Percentiles rank a stretch among this genome's conserved stretches.
These are phyloP conservation scores for Talinum fruticosum DNA, from an alignment of 148 eudicot genomes.

Conservation along the genomic window DNA sequence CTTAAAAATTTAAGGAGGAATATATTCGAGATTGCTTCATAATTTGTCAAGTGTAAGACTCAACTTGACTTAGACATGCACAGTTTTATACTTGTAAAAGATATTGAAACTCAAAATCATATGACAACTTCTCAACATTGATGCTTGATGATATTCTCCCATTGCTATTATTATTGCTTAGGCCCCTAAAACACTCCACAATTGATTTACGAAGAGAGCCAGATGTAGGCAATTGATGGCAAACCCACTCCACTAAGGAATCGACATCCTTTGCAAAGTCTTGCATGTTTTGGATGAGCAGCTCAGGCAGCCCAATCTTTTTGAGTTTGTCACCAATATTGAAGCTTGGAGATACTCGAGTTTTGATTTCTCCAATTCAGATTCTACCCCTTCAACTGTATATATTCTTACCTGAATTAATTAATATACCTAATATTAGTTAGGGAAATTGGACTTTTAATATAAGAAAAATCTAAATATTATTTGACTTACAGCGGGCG, in stretches of 20 bases:
- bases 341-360: constrained; percentile 86
- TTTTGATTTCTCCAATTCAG: constrained; percentile 74
- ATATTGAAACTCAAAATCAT: constrained; percentile 82
- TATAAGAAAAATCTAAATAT: neutral
- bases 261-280: constrained; percentile 64
- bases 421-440: neutral
- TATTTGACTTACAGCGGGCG: constrained; percentile 71
- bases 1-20: neutral
- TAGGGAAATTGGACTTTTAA: neutral
- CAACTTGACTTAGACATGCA: neutral
- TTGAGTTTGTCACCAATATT: constrained; percentile 54
- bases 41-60: neutral
- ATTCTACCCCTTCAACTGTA: constrained; percentile 63
- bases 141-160: constrained; percentile 36
- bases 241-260: constrained; percentile 71
- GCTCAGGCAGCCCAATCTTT: constrained; percentile 70
- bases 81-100: constrained; percentile 45
- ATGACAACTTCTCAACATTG: constrained; percentile 61
- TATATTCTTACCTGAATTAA: constrained; percentile 63
- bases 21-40: neutral
- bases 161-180: constrained; percentile 10
- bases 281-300: constrained; percentile 52
- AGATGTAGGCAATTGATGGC: constrained; percentile 81
- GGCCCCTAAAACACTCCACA: constrained; percentile 72
- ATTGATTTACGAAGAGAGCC: constrained; percentile 80